A percentile compares a stretch with the other conserved stretches of the same genome.
These are phyloP conservation scores for Calocybe cyanea DNA, from an alignment of 768 basidiomycete genomes.

Conservation along the genomic window DNA sequence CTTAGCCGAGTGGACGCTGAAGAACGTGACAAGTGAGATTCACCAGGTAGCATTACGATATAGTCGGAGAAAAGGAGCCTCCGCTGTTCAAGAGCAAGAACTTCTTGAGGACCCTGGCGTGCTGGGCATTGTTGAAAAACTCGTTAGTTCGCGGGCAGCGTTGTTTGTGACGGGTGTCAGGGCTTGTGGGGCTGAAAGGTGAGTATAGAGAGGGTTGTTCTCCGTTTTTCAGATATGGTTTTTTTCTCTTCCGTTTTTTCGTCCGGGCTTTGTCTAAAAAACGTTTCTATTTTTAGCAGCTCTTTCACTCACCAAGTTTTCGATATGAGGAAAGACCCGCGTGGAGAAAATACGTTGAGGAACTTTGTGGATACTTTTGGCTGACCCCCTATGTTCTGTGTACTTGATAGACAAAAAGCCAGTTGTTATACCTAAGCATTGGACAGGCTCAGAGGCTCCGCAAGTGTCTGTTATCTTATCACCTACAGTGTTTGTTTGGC, in stretches of 20 bases:
- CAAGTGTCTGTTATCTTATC: no score
- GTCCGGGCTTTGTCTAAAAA: slow-evolving; percentile 13
- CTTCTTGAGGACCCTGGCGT: slow-evolving; percentile 46
- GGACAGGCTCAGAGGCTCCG: no score
- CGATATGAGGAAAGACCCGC: slow-evolving; percentile 31
- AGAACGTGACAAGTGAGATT: slow-evolving; percentile 34
- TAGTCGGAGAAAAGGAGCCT: no score
- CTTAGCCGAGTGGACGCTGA: slow-evolving; percentile 37
- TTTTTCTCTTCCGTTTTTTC: neutral
- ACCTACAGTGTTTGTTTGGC: no score
- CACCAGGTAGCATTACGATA: no score
- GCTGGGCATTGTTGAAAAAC: slow-evolving; percentile 53
- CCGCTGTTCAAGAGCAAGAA: no score
- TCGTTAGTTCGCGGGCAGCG: slow-evolving; percentile 43
- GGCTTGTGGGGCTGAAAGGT: slow-evolving; percentile 48
- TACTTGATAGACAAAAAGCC: no score
- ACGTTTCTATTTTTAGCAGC: slow-evolving; percentile 22
- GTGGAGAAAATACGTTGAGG: slow-evolving; percentile 20
- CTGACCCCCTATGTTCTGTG: slow-evolving; percentile 14
- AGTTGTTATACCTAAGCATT: no score
- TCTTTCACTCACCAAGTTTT: slow-evolving; percentile 54
- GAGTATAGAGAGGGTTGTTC: no score
- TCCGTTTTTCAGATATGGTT: no score
- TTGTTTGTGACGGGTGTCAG: slow-evolving; percentile 48
- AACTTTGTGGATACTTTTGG: slow-evolving; percentile 47